These are phyloP conservation scores for Aureobasidium sp. DNA, from an alignment of 2,329 filamentous ascomycete species.

Conservation along the genomic window DNA sequence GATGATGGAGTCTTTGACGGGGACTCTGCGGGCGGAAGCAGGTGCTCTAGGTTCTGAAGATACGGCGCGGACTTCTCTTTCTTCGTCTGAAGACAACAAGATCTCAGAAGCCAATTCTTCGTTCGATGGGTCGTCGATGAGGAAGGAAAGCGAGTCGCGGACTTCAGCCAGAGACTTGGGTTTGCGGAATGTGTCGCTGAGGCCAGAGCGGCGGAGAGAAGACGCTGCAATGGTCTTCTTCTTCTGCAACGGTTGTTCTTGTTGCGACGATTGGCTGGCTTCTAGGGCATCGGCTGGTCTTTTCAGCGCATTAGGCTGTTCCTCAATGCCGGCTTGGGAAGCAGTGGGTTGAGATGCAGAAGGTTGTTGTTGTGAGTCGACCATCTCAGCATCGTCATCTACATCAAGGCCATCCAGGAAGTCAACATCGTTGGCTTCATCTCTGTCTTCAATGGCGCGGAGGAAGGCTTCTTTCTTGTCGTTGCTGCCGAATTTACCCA, in stretches of 20 bases:
- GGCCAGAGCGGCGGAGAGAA: constrained; percentile 8
- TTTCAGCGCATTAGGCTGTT: constrained; percentile 23
- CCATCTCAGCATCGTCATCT: constrained; percentile 33
- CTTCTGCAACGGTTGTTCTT: neutral
- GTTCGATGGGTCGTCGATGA: constrained; percentile 59
- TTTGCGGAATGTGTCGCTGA: constrained; percentile 44
- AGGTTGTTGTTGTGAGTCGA: constrained; percentile 31
- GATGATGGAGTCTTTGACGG: constrained; percentile 45
- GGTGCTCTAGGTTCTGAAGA: constrained; percentile 31
- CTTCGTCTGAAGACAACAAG: constrained; percentile 32
- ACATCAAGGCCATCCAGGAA: constrained; percentile 55
- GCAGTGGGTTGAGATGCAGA: constrained; percentile 1
- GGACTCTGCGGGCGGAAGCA: constrained; percentile 31
- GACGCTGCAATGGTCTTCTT: neutral
- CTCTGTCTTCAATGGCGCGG: constrained; percentile 77
- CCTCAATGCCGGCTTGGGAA: neutral
- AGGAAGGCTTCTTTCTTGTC: constrained; percentile 83
- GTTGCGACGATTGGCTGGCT: neutral
- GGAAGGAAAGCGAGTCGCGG: constrained; percentile 71
- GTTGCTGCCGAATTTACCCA: constrained; percentile 61
- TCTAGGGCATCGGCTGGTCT: constrained; percentile 25
- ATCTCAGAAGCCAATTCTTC: constrained; percentile 48
- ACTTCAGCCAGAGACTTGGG: constrained; percentile 74
- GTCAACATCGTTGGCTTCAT: constrained; percentile 59
- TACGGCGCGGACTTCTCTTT: constrained; percentile 35